Base-by-base conservation (phyloP, 2,329 filamentous ascomycete genomes). In the Penicillium capsulatum region DNA sequence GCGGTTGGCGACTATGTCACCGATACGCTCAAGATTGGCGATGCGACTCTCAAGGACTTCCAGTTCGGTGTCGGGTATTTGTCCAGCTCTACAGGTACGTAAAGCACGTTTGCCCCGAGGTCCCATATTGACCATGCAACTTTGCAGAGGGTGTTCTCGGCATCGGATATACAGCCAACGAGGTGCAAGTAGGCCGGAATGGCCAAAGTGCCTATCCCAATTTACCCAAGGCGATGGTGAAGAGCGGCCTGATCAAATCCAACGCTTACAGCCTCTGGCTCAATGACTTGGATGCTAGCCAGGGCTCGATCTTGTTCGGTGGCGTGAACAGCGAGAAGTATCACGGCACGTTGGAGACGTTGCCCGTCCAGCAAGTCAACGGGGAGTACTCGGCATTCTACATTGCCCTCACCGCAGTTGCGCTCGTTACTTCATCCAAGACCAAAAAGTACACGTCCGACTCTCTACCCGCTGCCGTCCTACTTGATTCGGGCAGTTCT, bases 61-160 rank as follows among this genome's bases (percentile, higher is more conserved):
- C 75, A 81, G 50, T 79, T 83, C 48, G 79, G 77, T 19, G 68
- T 81, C 44, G 79, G 78, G 4, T 77, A 79, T 52, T 44, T 48
- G 0, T 81, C 79, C 3, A 69, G 54, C 29, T 79, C 77, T 5
- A 55, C 24, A 69, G 54, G 63, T 65, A 48, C 38, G 60, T 54
- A 27, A 14, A 11, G 7, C 22, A 7, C 22, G 22, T 11, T 11
- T 28, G 19, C 19, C 9, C 19, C 19, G 19, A 22, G n/a, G n/a
- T n/a, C n/a, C n/a, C n/a, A n/a, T n/a, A n/a, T n/a, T n/a, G n/a
- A n/a, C 5, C 10, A 14, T 15, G 14, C 29, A 45, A n/a, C n/a
- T n/a, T n/a, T n/a, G n/a, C 65, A 37, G 78, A 94, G 61, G 86
- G 86, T 27, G 87, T 97, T 29, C 65, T 96, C 14, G 90, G 90